Base-by-base conservation (phyloP, 306 rosid species). In the Cercis canadensis region DNA sequence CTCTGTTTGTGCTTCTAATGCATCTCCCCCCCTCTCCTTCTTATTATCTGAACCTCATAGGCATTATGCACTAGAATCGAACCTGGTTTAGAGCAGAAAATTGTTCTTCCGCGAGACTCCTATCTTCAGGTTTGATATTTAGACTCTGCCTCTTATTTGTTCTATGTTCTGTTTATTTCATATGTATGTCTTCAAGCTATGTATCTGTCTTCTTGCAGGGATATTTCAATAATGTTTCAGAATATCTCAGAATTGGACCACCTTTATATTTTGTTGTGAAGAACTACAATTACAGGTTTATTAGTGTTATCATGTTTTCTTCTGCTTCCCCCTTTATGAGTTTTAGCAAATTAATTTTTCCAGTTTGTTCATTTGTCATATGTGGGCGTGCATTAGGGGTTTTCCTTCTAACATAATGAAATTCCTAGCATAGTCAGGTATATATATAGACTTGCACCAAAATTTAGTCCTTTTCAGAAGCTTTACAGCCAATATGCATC, bases 11-110 rank as follows among this genome's bases (percentile, higher is more conserved):
- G 53, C 72, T 58, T 65, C 57, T 66, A 61, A 58, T 29, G 17
- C 57, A 49, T 19, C 37, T 10, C 31, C 34, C 72, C 40, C 73
- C 62, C 49, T 46, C 55, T 70, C 51, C 57, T 21, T 15, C 64
- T 3, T 24, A 57, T 77, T 32, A 59, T 55, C 75, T 32, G 32
- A 66, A 75, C 68, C 47, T 68, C 43, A 7, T 58, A 94, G 99
- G 97, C 99, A 64, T 71, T 94, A 65, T 87, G 95, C 82, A 89
- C 96, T 39, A 87, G 99, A 78, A 83, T 94, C 84, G 88, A 94
- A 73, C 95, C 99, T 65, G 99, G 97, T 78, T 85, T 94, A 74
- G 99, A 94, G 80, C 99, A 94, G 80, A 76, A 91, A 75, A 89
- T 89, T 78, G 97, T 94, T 80, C 97, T 94, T 68, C 97, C 99